Percentiles rank a stretch among this genome's conserved stretches.
Evolutionary conservation across 2,329 filamentous ascomycete species (phyloP).

Genomic region (Xylariaceae sp.): DNA sequence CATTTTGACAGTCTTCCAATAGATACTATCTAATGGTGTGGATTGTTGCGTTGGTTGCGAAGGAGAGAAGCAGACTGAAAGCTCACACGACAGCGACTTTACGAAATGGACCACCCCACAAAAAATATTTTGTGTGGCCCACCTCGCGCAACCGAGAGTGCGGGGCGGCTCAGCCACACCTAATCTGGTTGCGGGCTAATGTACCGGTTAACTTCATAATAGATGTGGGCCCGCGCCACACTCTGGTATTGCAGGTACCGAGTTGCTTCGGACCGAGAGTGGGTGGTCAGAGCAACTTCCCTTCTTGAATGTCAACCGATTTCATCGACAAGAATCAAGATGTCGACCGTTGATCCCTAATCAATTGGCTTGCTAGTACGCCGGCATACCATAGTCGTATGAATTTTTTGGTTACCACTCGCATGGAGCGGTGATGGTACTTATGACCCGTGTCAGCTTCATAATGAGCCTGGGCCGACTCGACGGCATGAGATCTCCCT

Average conservation of each 20-base stretch:
- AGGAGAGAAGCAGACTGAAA: not conserved
- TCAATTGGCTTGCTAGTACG: not conserved
- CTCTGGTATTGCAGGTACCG: no score
- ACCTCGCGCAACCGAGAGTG: not conserved
- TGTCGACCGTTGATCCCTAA: no score
- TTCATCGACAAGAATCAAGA: no score
- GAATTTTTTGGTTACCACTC: not conserved
- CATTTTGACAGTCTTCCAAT: slow-evolving; percentile 86
- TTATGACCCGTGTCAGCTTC: not conserved
- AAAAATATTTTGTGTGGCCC: slow-evolving; percentile 18
- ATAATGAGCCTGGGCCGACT: not conserved
- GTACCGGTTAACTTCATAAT: not conserved
- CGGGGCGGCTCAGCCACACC: slow-evolving; percentile 4
- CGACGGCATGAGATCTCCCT: no score
- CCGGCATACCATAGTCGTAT: not conserved
- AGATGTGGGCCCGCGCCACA: not conserved
- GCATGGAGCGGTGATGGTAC: not conserved
- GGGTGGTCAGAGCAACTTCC: no score
- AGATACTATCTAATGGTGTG: slow-evolving; percentile 74
- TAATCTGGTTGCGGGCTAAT: not conserved
- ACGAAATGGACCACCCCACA: slow-evolving; percentile 4
- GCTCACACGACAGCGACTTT: not conserved
- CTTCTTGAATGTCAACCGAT: no score
- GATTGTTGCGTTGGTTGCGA: slow-evolving; percentile 38
- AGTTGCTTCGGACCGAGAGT: not conserved